Evolutionary conservation across 148 eudicot species (phyloP), one percentile per base, ranked within the genome.

Genomic region (Amaranthus hypochondriacus): DNA sequence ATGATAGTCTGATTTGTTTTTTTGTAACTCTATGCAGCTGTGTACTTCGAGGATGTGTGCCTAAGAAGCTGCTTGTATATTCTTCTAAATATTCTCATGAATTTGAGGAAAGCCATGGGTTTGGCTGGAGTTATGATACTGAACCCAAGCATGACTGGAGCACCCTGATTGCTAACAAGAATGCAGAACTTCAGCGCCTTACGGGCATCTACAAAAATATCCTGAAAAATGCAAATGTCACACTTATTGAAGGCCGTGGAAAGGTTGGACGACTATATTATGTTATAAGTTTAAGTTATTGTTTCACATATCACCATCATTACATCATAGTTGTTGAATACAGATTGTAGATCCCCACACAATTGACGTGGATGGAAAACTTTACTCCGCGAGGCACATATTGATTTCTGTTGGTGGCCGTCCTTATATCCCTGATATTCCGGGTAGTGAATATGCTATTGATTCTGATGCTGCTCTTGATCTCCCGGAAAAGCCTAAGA

Each of bases 21-120:
- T 46, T 57, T 54, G 71, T 70, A 10, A 28, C 56, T 76, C 44
- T 58, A 64, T 86, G 75, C 84, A 95, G 99, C 75, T 95, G 99
- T 72, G 99, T 95, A 44, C 96, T 95, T 70, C 96, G 99, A 70
- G 99, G 99, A 72, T 95, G 99, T 83, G 99, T 95, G 68, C 98
- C 98, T 3, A 95, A 95, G 81, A 95, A 95, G 81, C 82, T 95
- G 55, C 96, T 92, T 57, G 99, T 95, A 15, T 95, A 90, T 68
- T 80, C 96, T 28, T 95, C 97, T 55, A 95, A 90, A 82, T 95
- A 83, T 80, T 78, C 97, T 75, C 99, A 95, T 69, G 99, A 90
- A 78, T 95, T 95, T 79, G 96, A 95, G 56, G 99, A 95, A 81
- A 95, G 99, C 73, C 73, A 76, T 80, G 97, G 94, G 57, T 95